Evolutionary conservation across 2,329 filamentous ascomycete species (phyloP).

Genomic region (Atkinsonella hypoxylon): DNA sequence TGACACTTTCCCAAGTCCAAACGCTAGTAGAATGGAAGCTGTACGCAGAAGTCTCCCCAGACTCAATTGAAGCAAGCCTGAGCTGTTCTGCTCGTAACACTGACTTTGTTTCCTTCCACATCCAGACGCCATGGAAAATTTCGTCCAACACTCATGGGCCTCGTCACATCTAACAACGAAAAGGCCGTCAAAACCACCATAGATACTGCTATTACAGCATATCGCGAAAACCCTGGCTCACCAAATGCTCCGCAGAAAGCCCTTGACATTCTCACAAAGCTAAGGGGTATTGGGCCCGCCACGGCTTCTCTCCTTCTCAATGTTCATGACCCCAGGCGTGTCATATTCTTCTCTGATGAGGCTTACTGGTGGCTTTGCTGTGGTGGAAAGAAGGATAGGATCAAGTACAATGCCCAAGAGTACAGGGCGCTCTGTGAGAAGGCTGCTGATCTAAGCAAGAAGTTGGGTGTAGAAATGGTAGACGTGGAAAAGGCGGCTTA

Average conservation of each 20-base stretch:
- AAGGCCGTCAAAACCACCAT: slow-evolving; percentile 35
- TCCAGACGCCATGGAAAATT: slow-evolving; percentile 48
- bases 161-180: slow-evolving; percentile 49
- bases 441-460: slow-evolving; percentile 29
- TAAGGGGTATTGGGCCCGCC: slow-evolving; percentile 70
- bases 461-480: slow-evolving; percentile 43
- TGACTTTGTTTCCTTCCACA: neutral
- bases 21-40: slow-evolving; percentile 60
- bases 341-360: slow-evolving; percentile 74
- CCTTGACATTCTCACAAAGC: slow-evolving; percentile 40
- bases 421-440: slow-evolving; percentile 44
- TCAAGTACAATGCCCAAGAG: slow-evolving; percentile 61
- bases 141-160: slow-evolving; percentile 47
- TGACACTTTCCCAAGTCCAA: slow-evolving; percentile 47
- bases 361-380: slow-evolving; percentile 58
- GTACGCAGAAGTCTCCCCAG: slow-evolving; percentile 29
- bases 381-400: slow-evolving; percentile 33
- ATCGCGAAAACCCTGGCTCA: slow-evolving; percentile 28
- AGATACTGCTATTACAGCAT: slow-evolving; percentile 35
- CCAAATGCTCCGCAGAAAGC: slow-evolving; percentile 28
- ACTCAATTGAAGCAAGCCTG: neutral
- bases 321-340: slow-evolving; percentile 43
- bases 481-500: slow-evolving; percentile 62
- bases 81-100: neutral
- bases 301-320: slow-evolving; percentile 65